Evolutionary conservation across 108 stramenopile genomes (phyloP), one percentile per base, ranked within the genome.

Genomic region (Nitzschia inconspicua): DNA sequence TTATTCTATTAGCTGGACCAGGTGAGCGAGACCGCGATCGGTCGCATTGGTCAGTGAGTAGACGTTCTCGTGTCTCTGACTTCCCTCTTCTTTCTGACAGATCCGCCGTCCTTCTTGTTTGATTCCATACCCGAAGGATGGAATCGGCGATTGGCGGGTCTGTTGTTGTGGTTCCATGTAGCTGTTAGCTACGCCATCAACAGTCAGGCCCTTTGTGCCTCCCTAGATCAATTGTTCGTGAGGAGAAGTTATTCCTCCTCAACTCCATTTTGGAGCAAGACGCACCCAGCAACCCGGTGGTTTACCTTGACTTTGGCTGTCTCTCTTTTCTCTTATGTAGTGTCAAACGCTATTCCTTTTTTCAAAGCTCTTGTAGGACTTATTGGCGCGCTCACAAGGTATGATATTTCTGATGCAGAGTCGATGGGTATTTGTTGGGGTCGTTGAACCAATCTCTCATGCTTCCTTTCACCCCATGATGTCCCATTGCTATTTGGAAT

Each of bases 101-200:
- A 80, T 24, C 85, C 85, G 32, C 85, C 85, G 9, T 70, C 73
- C 7, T 83, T 86, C 53, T 57, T 86, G 29, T 82, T 86, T 44
- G 79, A 86, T 72, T 72, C 82, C 29, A 77, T 86, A 41, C 73
- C 73, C 18, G 46, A 56, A 39, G 79, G 79, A 19, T 35, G 35
- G 50, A 63, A 53, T 36, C 65, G 81, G 5, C 64, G 70, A 30
- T 14, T 80, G 13, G 85, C 76, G 1, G 85, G 80, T 2, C 57
- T 74, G 14, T 47, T 86, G 16, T 69, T 86, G 3, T 83, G 80
- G 78, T 49, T 73, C n/a, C 85, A 86, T 58, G 85, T 86, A 6
- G 78, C 82, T 4, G 85, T 86, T 5, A 75, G 72, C 8, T 86
- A 77, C 56, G 85, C 85, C 31, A 86, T 86, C 32, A 86, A 86